Evolutionary conservation across 768 basidiomycete genomes (phyloP).

Genomic region (Coprinellus micaceus): DNA sequence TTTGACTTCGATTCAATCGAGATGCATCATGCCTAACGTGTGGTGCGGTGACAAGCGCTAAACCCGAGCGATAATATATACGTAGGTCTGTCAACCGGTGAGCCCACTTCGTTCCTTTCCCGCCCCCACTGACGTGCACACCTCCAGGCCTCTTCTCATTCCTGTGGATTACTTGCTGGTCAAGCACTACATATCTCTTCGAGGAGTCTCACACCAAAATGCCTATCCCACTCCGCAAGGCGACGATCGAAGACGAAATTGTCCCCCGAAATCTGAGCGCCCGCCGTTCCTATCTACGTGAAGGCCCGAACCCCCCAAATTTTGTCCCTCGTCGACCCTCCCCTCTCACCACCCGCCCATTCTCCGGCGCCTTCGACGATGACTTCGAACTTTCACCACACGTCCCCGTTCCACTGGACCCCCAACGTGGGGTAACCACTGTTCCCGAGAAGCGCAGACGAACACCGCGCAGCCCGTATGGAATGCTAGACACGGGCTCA

Average conservation of each 20-base stretch:
- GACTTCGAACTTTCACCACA: neutral
- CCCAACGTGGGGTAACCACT: neutral
- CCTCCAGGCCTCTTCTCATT: too few species aligned
- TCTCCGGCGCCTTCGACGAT: neutral
- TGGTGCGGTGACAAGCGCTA: too few species aligned
- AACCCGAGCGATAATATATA: too few species aligned
- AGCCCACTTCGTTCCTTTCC: too few species aligned
- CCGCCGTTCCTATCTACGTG: neutral
- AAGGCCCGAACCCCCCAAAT: neutral
- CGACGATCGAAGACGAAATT: neutral
- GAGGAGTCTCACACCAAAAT: neutral
- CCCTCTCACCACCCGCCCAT: neutral
- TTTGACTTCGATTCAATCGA: too few species aligned
- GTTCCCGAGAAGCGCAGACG: neutral
- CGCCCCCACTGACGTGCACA: too few species aligned
- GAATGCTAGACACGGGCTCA: neutral
- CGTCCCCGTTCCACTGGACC: neutral
- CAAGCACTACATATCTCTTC: neutral
- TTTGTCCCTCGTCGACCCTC: neutral
- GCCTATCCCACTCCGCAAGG: neutral
- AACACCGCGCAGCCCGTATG: neutral
- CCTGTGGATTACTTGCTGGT: neutral
- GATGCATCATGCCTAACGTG: too few species aligned
- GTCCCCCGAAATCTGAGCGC: neutral
- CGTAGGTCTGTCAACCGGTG: too few species aligned